Base-by-base conservation (phyloP, 139 green algal genomes). In the Picochlorum sp. region DNA sequence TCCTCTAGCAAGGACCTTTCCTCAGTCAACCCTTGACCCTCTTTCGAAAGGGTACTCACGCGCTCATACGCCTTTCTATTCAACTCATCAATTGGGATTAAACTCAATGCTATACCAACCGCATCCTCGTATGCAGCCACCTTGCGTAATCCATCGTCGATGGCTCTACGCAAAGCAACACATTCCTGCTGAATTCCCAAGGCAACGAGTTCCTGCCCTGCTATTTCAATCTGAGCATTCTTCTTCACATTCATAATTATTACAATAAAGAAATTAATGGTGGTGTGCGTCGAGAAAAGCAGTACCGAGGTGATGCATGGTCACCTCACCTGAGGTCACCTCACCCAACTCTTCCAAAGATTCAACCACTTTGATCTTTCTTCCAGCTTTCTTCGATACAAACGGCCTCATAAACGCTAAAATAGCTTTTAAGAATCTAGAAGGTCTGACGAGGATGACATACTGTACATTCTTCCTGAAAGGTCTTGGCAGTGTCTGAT, bases 391-490 rank as follows among this genome's bases (percentile, higher is more conserved):
- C 30, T 54, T 70, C 49, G 65, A 83, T 10, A 89, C 56, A 38
- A 91, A 86, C 26, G 85, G 81, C 28, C 79, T 75, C 50, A 89
- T 61, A 41, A 88, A 66, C 13, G 69, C 64, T 63, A 91, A 61
- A 31, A 85, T 59, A 5, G 81, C 65, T 8, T 72, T 74, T 15
- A 88, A 71, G 50, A 80, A 72, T 16, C 67, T 60, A 49, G 71
- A 84, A 9, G 86, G 86, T 50, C 78, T 61, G 38, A 92, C 81
- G 45, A 92, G 62, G 26, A 93, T 51, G 16, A 93, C 76, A 68
- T 81, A 80, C 67, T 88, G 76, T 26, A 93, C 85, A 62, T 93
- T 85, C 71, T 93, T 93, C 49, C 72, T 73, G 76, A 86, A 88
- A 14, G 83, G 78, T 18, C 78, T 68, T 6, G 75, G 70, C 49